Evolutionary conservation across 1,139 yeast species (phyloP).

Genomic region (Debaryomycetaceae sp.): DNA sequence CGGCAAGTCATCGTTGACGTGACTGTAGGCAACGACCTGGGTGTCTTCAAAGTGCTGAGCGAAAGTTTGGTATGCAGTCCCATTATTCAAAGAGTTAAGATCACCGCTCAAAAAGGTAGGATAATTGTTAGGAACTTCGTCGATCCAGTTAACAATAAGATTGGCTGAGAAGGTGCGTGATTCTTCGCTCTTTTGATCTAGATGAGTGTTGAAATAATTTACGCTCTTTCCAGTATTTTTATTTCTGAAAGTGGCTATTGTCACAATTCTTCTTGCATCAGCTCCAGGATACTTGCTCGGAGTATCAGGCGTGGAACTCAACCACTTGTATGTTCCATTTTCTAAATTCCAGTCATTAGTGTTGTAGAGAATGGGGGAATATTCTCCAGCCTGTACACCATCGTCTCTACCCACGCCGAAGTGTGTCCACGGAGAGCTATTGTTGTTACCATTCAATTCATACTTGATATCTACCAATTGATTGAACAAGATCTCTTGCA

Average conservation of each 20-base stretch:
- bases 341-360: slow-evolving; percentile 25
- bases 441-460: slow-evolving; percentile 17
- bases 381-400: slow-evolving; percentile 42
- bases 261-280: slow-evolving; percentile 39
- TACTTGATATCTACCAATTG: slow-evolving; percentile 24
- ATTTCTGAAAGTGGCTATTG: slow-evolving; percentile 32
- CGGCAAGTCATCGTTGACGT: slow-evolving; percentile 21
- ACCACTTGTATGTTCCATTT: slow-evolving; percentile 40
- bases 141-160: slow-evolving; percentile 29
- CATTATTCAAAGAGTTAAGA: slow-evolving; percentile 33
- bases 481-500: slow-evolving; percentile 29
- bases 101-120: slow-evolving; percentile 39
- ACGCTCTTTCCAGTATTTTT: slow-evolving; percentile 18
- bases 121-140: slow-evolving; percentile 21
- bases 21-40: slow-evolving; percentile 15
- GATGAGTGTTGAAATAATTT: slow-evolving; percentile 41
- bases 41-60: slow-evolving; percentile 22
- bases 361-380: slow-evolving; percentile 41
- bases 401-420: slow-evolving; percentile 51
- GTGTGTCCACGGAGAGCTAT: slow-evolving; percentile 28
- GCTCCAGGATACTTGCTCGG: slow-evolving; percentile 46
- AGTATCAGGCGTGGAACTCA: slow-evolving; percentile 35
- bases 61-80: slow-evolving; percentile 28
- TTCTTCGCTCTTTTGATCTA: slow-evolving; percentile 40
- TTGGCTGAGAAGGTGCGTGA: slow-evolving; percentile 31